These are phyloP conservation scores for Verticillium tricorpus DNA, from an alignment of 2,329 filamentous ascomycete genomes.

Conservation along the genomic window DNA sequence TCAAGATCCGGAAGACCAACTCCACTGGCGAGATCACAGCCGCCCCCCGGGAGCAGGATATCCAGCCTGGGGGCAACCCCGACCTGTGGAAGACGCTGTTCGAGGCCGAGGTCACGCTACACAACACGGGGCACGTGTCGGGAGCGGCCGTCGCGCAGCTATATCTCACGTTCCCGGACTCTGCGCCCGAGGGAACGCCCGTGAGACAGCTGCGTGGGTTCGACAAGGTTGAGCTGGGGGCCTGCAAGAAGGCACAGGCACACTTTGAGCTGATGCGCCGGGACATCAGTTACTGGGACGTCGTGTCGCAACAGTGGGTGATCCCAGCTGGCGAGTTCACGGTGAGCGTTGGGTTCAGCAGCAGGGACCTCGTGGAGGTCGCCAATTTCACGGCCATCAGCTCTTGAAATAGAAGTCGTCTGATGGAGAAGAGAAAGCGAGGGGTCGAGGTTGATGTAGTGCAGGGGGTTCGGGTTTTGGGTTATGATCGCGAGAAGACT, in stretches of 20 bases:
- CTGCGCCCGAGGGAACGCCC: slow-evolving; percentile 38
- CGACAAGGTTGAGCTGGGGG: slow-evolving; percentile 39
- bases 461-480: no score
- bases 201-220: slow-evolving; percentile 46
- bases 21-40: slow-evolving; percentile 19
- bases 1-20: slow-evolving; percentile 14
- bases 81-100: slow-evolving; percentile 50
- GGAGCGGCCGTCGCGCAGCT: slow-evolving; percentile 51
- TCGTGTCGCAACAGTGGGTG: slow-evolving; percentile 35
- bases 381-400: not conserved
- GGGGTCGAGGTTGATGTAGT: no score
- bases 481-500: no score
- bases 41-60: slow-evolving; percentile 17
- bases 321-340: slow-evolving; percentile 26
- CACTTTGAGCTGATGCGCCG: slow-evolving; percentile 41
- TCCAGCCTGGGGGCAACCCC: slow-evolving; percentile 48
- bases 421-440: no score
- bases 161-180: slow-evolving; percentile 41
- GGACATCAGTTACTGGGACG: slow-evolving; percentile 46
- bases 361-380: slow-evolving; percentile 11
- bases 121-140: slow-evolving; percentile 44
- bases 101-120: slow-evolving; percentile 39
- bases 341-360: slow-evolving; percentile 25
- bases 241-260: slow-evolving; percentile 34
- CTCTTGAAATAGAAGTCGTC: no score